phyloP scores from a whole-genome alignment of 495 filamentous ascomycete species.

The Daldinia childiae region DNA sequence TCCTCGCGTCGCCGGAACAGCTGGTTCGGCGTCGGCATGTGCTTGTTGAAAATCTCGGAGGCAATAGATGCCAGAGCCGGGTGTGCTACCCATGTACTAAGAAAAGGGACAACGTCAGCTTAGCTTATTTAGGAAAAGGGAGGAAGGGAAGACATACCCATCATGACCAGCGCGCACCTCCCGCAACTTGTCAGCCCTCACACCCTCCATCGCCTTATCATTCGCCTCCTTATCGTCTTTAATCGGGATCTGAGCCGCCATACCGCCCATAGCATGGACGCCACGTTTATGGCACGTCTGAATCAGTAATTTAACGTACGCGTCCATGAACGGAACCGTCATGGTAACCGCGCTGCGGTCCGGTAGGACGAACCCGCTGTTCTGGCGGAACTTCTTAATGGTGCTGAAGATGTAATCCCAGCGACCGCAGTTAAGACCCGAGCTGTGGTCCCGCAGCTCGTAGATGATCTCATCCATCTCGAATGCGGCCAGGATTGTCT shows the following conservation, averaged over 20 bases:
- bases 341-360: constrained; percentile 93
- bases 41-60: constrained; percentile 93
- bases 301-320: constrained; percentile 95
- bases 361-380: constrained; percentile 90
- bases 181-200: constrained; percentile 94
- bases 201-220: constrained; percentile 92
- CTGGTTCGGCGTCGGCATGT: constrained; percentile 99
- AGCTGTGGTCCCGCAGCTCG: constrained; percentile 95
- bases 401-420: constrained; percentile 99
- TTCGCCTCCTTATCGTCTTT: constrained; percentile 92
- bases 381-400: constrained; percentile 99
- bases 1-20: constrained; percentile 91
- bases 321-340: constrained; percentile 99
- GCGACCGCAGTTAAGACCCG: constrained; percentile 96
- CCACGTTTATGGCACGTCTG: constrained; percentile 96
- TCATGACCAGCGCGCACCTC: constrained; percentile 97
- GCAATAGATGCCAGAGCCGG: constrained; percentile 91
- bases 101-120: constrained; percentile 16
- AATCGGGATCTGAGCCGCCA: constrained; percentile 99
- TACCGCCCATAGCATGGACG: constrained; percentile 98
- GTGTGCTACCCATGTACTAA: constrained; percentile 88
- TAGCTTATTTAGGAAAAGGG: background rate
- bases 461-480: constrained; percentile 99
- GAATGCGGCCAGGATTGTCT: constrained; percentile 98
- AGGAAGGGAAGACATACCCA: constrained; percentile 58